phyloP scores from a whole-genome alignment of 108 stramenopile genomes.

The Cylindrotheca fusiformis region DNA sequence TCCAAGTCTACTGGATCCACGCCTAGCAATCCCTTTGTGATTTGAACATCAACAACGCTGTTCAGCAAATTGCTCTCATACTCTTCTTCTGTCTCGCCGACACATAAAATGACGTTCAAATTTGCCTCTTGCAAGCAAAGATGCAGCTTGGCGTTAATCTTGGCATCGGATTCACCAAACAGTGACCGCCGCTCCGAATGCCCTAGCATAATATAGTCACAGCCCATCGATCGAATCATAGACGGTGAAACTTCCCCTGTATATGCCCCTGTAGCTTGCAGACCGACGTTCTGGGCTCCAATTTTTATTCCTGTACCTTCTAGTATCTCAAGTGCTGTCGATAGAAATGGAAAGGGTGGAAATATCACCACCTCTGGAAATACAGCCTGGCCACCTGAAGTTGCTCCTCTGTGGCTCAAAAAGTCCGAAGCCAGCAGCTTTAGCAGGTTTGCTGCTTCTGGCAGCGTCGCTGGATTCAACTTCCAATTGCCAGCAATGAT shows the following conservation, averaged over 20 bases:
- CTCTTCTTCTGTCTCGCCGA: constrained; percentile 89
- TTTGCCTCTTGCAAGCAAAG: constrained; percentile 82
- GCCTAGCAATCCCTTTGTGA: constrained; percentile 64
- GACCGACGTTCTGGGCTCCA: constrained; percentile 75
- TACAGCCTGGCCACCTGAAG: no score
- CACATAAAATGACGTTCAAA: constrained; percentile 89
- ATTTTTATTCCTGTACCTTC: constrained; percentile 65
- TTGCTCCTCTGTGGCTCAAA: constrained; percentile 40
- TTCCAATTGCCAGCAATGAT: constrained; percentile 83
- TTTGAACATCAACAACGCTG: constrained; percentile 53
- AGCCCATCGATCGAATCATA: constrained; percentile 82
- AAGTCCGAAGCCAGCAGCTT: constrained; percentile 48
- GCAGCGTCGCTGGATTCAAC: constrained; percentile 65
- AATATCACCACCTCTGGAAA: constrained; percentile 70
- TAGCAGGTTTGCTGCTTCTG: constrained; percentile 59
- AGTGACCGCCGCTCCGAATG: constrained; percentile 94
- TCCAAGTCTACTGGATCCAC: constrained; percentile 44
- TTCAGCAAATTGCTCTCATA: constrained; percentile 77
- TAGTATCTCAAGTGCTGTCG: constrained; percentile 43
- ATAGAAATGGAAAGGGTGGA: constrained; percentile 77
- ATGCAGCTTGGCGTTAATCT: constrained; percentile 84
- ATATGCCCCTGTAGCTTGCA: constrained; percentile 83
- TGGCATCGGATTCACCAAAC: constrained; percentile 89
- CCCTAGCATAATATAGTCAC: constrained; percentile 91
- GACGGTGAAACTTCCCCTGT: constrained; percentile 90